Evolutionary conservation across 345 rosid species (phyloP).

Genomic region (Barbarea vulgaris): DNA sequence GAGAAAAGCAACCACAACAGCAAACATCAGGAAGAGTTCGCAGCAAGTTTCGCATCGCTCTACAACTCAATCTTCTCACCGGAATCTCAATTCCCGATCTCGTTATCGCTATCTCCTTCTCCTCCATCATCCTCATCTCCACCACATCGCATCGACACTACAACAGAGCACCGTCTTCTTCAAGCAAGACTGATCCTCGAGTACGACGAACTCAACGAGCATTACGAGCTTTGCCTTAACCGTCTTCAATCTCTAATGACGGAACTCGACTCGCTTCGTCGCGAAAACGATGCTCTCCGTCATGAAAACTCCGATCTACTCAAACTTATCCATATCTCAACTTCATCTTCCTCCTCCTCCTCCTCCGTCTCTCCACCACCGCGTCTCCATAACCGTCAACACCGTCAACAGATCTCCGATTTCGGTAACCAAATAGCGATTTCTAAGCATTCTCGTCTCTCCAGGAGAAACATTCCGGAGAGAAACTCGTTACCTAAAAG

Average conservation of each 20-base stretch:
- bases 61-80: slow-evolving; percentile 74
- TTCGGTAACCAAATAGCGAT: slow-evolving; percentile 40
- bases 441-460: slow-evolving; percentile 34
- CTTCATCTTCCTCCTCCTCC: slow-evolving; percentile 32
- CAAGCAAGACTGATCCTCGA: slow-evolving; percentile 76
- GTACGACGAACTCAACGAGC: slow-evolving; percentile 65
- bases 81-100: slow-evolving; percentile 47
- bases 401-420: slow-evolving; percentile 39
- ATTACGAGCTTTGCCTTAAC: slow-evolving; percentile 61
- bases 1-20: slow-evolving; percentile 32
- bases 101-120: slow-evolving; percentile 54
- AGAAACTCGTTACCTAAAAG: slow-evolving; percentile 66
- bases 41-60: slow-evolving; percentile 55
- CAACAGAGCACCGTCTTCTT: slow-evolving; percentile 64
- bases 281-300: slow-evolving; percentile 64
- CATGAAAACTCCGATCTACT: slow-evolving; percentile 61
- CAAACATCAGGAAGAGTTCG: slow-evolving; percentile 46
- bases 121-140: slow-evolving; percentile 52
- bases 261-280: slow-evolving; percentile 64
- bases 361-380: slow-evolving; percentile 43
- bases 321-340: slow-evolving; percentile 54
- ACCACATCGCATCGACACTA: slow-evolving; percentile 32
- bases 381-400: slow-evolving; percentile 42
- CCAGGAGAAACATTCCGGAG: slow-evolving; percentile 37
- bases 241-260: slow-evolving; percentile 55